Conservation (phyloP, 1,284 basidiomycete species). For the Takashimella koratensis region DNA sequence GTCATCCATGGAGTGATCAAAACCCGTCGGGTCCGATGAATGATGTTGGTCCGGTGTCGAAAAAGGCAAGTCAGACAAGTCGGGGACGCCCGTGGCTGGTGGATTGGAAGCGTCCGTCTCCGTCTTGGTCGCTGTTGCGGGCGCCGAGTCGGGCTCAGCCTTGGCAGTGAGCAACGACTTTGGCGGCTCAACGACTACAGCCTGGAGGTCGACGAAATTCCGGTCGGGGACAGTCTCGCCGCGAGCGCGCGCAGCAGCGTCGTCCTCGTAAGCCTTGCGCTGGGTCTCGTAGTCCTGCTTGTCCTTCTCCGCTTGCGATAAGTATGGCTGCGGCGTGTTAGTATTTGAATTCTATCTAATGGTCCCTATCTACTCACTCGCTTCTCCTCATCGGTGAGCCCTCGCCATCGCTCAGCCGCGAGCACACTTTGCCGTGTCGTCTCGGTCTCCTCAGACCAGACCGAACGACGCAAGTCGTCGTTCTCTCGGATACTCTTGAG, state of each 20-base stretch:
- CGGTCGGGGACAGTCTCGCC: constrained; percentile 58
- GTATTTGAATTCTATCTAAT: constrained; percentile 1
- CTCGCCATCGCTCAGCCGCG: constrained; percentile 87
- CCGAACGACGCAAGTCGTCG: constrained; percentile 64
- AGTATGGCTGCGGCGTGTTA: constrained; percentile 64
- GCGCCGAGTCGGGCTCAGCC: constrained; percentile 3
- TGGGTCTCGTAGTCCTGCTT: constrained; percentile 85
- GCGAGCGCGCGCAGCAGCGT: constrained; percentile 55
- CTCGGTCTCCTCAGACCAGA: constrained; percentile 90
- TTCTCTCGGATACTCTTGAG: constrained; percentile 76
- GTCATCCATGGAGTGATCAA: constrained; percentile 22
- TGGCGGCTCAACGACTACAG: constrained; percentile 15
- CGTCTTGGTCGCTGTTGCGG: not conserved
- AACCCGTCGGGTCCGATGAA: constrained; percentile 4
- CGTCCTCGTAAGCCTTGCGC: constrained; percentile 75
- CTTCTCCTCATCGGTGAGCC: constrained; percentile 84
- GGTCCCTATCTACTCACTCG: constrained; percentile 64
- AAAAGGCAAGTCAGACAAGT: constrained; percentile 7
- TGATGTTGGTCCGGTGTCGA: not conserved
- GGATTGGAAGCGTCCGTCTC: not conserved
- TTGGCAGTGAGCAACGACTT: constrained; percentile 15
- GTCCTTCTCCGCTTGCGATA: constrained; percentile 84
- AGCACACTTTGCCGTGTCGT: constrained; percentile 92
- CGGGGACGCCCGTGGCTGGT: not conserved
- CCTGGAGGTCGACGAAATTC: constrained; percentile 33